Conservation (phyloP, 441 rosid species). For the Erodium moschatum region DNA sequence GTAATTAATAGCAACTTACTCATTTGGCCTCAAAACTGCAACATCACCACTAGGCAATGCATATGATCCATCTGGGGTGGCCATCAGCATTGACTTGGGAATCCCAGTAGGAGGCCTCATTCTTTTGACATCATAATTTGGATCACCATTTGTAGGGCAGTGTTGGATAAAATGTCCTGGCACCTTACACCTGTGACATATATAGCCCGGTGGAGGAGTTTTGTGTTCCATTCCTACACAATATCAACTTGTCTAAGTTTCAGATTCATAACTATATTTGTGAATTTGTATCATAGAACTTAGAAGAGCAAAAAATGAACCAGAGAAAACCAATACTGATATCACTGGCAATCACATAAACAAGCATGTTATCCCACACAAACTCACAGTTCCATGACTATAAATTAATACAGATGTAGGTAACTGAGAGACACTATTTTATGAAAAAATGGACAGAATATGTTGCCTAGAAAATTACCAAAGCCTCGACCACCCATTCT, state of each 20-base stretch:
- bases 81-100: slow-evolving; percentile 95
- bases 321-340: not conserved
- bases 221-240: slow-evolving; percentile 73
- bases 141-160: slow-evolving; percentile 97
- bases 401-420: not conserved
- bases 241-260: slow-evolving; percentile 28
- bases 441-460: slow-evolving; percentile 11
- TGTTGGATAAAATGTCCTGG: slow-evolving; percentile 99
- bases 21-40: slow-evolving; percentile 92
- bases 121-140: slow-evolving; percentile 76
- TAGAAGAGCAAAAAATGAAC: not conserved
- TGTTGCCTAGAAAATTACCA: slow-evolving; percentile 46
- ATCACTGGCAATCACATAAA: not conserved
- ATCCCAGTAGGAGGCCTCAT: slow-evolving; percentile 94
- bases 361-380: not conserved
- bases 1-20: slow-evolving; percentile 37
- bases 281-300: not conserved
- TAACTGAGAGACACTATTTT: not conserved
- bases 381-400: not conserved
- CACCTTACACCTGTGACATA: slow-evolving; percentile 89
- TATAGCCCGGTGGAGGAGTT: slow-evolving; percentile 92
- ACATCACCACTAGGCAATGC: slow-evolving; percentile 93
- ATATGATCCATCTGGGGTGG: slow-evolving; percentile 95
- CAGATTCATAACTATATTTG: not conserved
- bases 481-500: slow-evolving; percentile 94